Evolutionary conservation across 2,329 filamentous ascomycete species (phyloP), one percentile per base, ranked within the genome.

Genomic region (Penicillium palitans): DNA sequence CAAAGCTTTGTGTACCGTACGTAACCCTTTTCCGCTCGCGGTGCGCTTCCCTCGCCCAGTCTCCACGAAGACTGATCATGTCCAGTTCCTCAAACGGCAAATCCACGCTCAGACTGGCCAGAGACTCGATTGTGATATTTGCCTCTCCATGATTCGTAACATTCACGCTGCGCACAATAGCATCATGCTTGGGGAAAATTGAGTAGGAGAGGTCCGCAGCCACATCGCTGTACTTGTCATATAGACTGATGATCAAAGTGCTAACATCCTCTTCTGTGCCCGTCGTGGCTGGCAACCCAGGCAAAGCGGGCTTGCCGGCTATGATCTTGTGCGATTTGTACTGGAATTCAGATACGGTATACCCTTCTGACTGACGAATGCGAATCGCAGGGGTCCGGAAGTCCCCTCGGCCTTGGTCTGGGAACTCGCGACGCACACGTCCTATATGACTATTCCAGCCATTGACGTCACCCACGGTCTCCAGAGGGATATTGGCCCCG

Each of bases 341-440:
- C 40, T 76, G 76, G 57, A 88, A 81, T 8, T 82, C 80, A 7
- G 81, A 83, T 15, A 89, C 80, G 0, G 84, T 86, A 59, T 84
- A 80, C 31, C 85, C 86, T 17, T 79, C 79, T 2, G 81, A 74
- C 64, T 89, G 85, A 53, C 79, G 78, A 63, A 89, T 84, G 39
- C 83, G 81, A 13, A 88, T 78, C 0, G 86, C 86, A 0, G 86
- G 86, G 3, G 81, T 74, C 4, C 87, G 80, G 62, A 87, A 85
- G 66, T 89, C 86, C 17, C 85, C 85, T 8, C 85, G 80, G 1
- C 86, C 86, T 5, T 85, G 74, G 59, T 89, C 86, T 2, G 86
- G 86, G 54, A 87, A 87, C 67, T 88, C 86, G 29, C 86, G 81
- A 17, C 83, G 80, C 17, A 80, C 68, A 42, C 83, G 84, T 12